Conservation (phyloP, 495 filamentous ascomycete species). For the Xylaria sp. region DNA sequence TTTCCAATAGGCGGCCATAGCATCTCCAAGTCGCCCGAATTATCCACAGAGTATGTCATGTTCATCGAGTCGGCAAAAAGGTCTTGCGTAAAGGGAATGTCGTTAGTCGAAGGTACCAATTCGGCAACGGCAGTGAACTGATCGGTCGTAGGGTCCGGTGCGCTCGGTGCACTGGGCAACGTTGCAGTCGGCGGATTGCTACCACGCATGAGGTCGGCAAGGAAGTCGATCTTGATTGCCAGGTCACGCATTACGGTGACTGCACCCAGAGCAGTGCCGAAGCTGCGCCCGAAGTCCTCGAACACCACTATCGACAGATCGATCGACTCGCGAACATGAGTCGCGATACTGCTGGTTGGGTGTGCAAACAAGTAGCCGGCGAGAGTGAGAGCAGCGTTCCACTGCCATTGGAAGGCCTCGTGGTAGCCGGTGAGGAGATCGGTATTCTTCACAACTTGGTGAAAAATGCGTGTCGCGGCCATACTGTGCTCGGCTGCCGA, state of each 20-base stretch:
- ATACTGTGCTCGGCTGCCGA: conserved; percentile 55
- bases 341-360: conserved; percentile 38
- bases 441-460: conserved; percentile 52
- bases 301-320: conserved; percentile 51
- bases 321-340: conserved; percentile 47
- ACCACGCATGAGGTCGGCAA: conserved; percentile 20
- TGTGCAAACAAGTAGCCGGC: conserved; percentile 53
- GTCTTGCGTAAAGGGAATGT: conserved; percentile 21
- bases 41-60: conserved; percentile 27
- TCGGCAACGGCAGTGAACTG: neutral
- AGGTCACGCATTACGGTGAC: conserved; percentile 46
- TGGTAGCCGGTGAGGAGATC: conserved; percentile 51
- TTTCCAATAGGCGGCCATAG: conserved; percentile 28
- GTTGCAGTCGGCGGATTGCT: conserved; percentile 5
- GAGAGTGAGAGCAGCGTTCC: conserved; percentile 51
- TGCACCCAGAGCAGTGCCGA: conserved; percentile 52
- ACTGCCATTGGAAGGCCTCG: conserved; percentile 53
- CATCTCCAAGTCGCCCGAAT: conserved; percentile 25
- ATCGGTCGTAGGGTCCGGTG: neutral
- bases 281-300: conserved; percentile 52
- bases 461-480: conserved; percentile 50
- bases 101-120: neutral
- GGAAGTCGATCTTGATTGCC: conserved; percentile 31
- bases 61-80: conserved; percentile 18
- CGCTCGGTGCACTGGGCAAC: neutral